Percentiles rank a stretch among this genome's conserved stretches.
Conservation (phyloP, 78 protist genomes). For the Bodo saltans region DNA sequence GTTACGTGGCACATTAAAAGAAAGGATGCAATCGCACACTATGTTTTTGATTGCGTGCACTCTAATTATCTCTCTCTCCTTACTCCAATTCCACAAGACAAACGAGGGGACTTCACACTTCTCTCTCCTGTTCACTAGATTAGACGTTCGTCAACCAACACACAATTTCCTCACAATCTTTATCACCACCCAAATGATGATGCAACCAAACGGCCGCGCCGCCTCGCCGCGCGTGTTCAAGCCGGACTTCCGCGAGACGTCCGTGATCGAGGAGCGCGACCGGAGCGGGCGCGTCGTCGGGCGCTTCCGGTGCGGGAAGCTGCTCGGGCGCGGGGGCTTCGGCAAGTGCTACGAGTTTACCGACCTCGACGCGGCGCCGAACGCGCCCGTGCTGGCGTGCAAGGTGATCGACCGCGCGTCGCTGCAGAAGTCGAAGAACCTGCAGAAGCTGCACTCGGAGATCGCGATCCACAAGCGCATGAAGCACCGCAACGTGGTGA, state of each 20-base stretch:
- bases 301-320: background rate
- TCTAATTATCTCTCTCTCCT: too few species aligned
- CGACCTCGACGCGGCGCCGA: slow-evolving; percentile 55
- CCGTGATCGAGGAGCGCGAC: slow-evolving; percentile 18
- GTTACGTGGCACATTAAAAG: too few species aligned
- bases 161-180: too few species aligned
- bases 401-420: slow-evolving; percentile 75
- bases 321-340: slow-evolving; percentile 80
- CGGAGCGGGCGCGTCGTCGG: background rate
- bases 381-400: slow-evolving; percentile 64
- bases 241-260: background rate
- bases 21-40: too few species aligned
- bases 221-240: background rate
- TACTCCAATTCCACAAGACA: too few species aligned
- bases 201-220: too few species aligned
- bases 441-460: slow-evolving; percentile 76
- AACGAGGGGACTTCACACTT: too few species aligned
- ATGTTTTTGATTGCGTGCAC: too few species aligned
- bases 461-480: slow-evolving; percentile 85
- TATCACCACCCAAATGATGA: too few species aligned
- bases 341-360: slow-evolving; percentile 78
- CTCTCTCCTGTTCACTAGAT: too few species aligned
- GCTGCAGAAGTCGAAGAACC: slow-evolving; percentile 66
- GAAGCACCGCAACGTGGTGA: slow-evolving; percentile 81
- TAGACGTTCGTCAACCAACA: too few species aligned